Base-by-base conservation (phyloP, 2,329 filamentous ascomycete species). In the Hypomyces perniciosus region DNA sequence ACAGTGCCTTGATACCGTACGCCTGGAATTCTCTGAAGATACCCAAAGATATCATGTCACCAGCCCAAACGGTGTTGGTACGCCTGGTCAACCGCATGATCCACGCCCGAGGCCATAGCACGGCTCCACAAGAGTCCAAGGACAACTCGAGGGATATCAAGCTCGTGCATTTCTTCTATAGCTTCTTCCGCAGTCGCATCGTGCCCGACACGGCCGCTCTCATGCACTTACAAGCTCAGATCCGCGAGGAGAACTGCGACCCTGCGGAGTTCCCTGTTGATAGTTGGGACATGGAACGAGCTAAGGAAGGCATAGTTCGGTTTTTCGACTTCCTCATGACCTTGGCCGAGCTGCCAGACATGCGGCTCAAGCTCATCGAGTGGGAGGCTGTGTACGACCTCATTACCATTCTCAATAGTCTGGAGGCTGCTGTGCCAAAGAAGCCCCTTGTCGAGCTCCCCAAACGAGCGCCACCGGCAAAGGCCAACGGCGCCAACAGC, bases 221-320 rank as follows among this genome's bases (percentile, higher is more conserved):
- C 35, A 96, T 97, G 72, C 90, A 93, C 62, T 79, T 96, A 3
- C 92, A 97, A 71, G 88, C 89, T 12, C 87, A 96, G 63, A 95
- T 96, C 33, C 85, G 89, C 39, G 83, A 85, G 38, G 84, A 85
- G 31, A 78, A 84, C 51, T 83, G 85, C 12, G 81, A 92, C 54
- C 84, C 89, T 0, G 83, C 88, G 55, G 91, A 96, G 62, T 97
- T 96, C 61, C 92, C 92, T 0, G 84, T 96, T 2, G 95, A 97
- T 61, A 80, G 90, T 43, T 97, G 92, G 92, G 92, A 97, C 62
- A 95, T 97, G 86, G 92, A 97, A 66, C 83, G 92, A 10, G 92
- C 95, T 52, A 96, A 95, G 66, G 92, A 97, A 62, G 92, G 92
- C 1, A 82, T 97, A 1, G 90, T 91, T 46, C 91, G 96, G 67